Percentiles rank a stretch among this genome's conserved stretches.
Evolutionary conservation across 495 filamentous ascomycete genomes (phyloP).

Genomic region (Jackrogersella minutella): DNA sequence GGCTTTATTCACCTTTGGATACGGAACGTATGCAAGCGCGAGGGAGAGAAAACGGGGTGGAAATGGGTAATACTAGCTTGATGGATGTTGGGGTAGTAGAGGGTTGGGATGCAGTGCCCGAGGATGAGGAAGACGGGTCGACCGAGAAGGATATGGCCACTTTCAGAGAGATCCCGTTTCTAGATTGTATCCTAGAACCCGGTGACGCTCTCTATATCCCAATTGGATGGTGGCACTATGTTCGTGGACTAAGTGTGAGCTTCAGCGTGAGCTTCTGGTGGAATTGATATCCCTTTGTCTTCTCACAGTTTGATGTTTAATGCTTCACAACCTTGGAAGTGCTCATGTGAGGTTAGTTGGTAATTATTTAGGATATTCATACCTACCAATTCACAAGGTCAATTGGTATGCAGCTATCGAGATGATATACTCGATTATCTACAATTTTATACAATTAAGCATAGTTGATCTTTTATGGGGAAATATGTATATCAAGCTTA

Average conservation of each 20-base stretch:
- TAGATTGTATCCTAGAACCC: slow-evolving; percentile 79
- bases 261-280: slow-evolving; percentile 99
- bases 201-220: slow-evolving; percentile 94
- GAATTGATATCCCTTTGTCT: slow-evolving; percentile 59
- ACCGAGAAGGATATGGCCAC: slow-evolving; percentile 45
- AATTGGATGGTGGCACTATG: slow-evolving; percentile 98
- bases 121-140: slow-evolving; percentile 18
- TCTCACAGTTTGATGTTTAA: neutral
- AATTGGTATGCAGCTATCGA: neutral
- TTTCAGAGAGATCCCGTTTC: slow-evolving; percentile 67
- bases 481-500: neutral
- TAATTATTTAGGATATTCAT: neutral
- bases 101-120: slow-evolving; percentile 54
- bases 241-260: slow-evolving; percentile 82
- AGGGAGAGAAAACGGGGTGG: slow-evolving; percentile 72
- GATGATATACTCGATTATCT: neutral
- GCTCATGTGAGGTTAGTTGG: neutral
- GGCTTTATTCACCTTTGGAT: slow-evolving; percentile 78
- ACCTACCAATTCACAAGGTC: too few species aligned
- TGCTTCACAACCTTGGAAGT: too few species aligned
- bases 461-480: neutral
- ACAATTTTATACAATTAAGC: slow-evolving; percentile 5
- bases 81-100: slow-evolving; percentile 73
- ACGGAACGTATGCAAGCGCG: slow-evolving; percentile 69
- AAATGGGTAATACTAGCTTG: slow-evolving; percentile 90